Conservation (phyloP, 306 rosid genomes). For the Heteromeles arbutifolia region DNA sequence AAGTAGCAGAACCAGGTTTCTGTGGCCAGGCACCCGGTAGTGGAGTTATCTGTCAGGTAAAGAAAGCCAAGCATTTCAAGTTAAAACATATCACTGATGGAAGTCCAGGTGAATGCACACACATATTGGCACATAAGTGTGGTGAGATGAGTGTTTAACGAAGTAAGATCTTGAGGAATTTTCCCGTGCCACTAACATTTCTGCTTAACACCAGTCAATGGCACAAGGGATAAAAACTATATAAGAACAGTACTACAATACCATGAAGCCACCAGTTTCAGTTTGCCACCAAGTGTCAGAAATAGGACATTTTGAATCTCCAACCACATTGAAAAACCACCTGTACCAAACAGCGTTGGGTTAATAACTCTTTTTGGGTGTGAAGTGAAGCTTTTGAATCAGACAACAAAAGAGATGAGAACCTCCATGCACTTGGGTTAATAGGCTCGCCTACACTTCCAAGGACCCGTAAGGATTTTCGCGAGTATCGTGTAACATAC, state of each 20-base stretch:
- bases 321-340: constrained; percentile 90
- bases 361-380: background rate
- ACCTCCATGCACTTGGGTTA: constrained; percentile 99
- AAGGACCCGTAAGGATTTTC: constrained; percentile 82
- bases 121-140: background rate
- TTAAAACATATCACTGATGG: background rate
- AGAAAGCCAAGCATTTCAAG: constrained; percentile 6
- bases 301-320: constrained; percentile 92
- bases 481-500: constrained; percentile 78
- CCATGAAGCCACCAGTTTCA: constrained; percentile 99
- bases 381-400: background rate
- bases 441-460: constrained; percentile 99
- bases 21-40: constrained; percentile 98
- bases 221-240: constrained; percentile 14
- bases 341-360: constrained; percentile 35
- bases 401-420: constrained; percentile 5
- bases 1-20: constrained; percentile 98
- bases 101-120: background rate
- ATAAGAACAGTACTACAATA: constrained; percentile 30
- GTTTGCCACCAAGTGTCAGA: constrained; percentile 99
- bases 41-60: constrained; percentile 76
- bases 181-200: background rate
- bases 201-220: background rate
- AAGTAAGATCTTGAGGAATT: background rate
- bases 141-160: background rate